A percentile compares a stretch with the other conserved stretches of the same genome.
These are phyloP conservation scores for Colletotrichum agaves DNA, from an alignment of 2,329 filamentous ascomycete species.

Conservation along the genomic window DNA sequence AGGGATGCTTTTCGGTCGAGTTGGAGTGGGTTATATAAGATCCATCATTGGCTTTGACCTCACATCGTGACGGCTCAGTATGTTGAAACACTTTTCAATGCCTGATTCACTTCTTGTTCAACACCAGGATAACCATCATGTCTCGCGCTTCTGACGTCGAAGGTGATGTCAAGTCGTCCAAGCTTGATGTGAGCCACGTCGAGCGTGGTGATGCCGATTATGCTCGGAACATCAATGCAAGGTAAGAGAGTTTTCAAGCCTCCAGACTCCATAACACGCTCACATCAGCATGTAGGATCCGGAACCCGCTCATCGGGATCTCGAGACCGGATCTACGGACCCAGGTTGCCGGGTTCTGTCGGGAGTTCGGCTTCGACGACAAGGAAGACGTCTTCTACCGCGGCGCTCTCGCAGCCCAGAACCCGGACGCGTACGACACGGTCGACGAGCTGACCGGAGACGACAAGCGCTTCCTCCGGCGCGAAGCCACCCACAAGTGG, in stretches of 20 bases:
- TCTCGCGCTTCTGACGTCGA: conserved; percentile 39
- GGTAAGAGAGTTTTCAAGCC: conserved; percentile 30
- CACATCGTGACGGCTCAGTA: not conserved
- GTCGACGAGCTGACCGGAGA: conserved; percentile 42
- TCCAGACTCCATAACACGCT: not conserved
- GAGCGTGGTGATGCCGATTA: conserved; percentile 43
- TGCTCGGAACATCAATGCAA: conserved; percentile 46
- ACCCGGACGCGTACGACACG: conserved; percentile 34
- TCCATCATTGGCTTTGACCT: not conserved
- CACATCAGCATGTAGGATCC: conserved; percentile 38
- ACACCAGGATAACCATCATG: conserved; percentile 4
- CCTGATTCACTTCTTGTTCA: not conserved
- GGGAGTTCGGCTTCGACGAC: conserved; percentile 43
- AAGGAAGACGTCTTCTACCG: conserved; percentile 43
- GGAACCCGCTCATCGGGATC: conserved; percentile 43
- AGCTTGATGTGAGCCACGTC: conserved; percentile 36
- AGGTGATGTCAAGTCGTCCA: conserved; percentile 38
- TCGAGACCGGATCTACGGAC: conserved; percentile 39
- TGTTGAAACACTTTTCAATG: not conserved
- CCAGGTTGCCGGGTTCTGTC: conserved; percentile 43
- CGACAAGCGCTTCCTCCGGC: conserved; percentile 40
- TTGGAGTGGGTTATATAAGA: conserved; percentile 27
- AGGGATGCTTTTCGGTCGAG: not conserved
- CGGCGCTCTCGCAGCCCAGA: conserved; percentile 45
- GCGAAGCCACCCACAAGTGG: conserved; percentile 45